Percentiles rank a stretch among this genome's conserved stretches.
Conservation (phyloP, 192 early-diverging fungal genomes). For the Mortierella claussenii region DNA sequence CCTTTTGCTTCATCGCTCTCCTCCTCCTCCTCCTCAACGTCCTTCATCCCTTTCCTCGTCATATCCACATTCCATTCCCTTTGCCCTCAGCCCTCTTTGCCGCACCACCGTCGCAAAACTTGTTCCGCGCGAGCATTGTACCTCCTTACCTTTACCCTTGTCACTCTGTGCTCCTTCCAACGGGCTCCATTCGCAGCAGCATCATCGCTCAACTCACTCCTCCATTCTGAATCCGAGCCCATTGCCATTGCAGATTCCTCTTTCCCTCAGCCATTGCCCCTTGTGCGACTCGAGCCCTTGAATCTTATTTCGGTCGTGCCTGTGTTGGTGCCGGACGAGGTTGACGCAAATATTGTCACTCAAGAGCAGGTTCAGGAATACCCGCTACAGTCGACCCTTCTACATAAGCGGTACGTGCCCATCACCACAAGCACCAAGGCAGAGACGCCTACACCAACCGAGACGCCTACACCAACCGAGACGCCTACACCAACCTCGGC, state of each 20-base stretch:
- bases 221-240: not conserved
- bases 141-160: not conserved
- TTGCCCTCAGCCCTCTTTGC: too few species aligned
- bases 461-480: too few species aligned
- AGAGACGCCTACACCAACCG: too few species aligned
- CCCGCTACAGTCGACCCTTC: too few species aligned
- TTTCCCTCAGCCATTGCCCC: not conserved
- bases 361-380: not conserved
- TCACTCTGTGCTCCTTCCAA: not conserved
- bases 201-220: not conserved
- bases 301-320: not conserved
- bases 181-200: not conserved
- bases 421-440: too few species aligned
- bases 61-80: constrained; percentile 3
- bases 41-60: constrained; percentile 12
- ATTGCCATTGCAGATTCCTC: not conserved
- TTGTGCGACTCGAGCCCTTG: not conserved
- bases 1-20: not conserved
- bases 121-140: too few species aligned
- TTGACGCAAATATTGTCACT: not conserved
- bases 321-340: not conserved
- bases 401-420: too few species aligned
- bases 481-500: not conserved
- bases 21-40: constrained; percentile 1
- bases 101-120: too few species aligned